Evolutionary conservation across 306 rosid species (phyloP), one percentile per base, ranked within the genome.

Genomic region (Malus orientalis): DNA sequence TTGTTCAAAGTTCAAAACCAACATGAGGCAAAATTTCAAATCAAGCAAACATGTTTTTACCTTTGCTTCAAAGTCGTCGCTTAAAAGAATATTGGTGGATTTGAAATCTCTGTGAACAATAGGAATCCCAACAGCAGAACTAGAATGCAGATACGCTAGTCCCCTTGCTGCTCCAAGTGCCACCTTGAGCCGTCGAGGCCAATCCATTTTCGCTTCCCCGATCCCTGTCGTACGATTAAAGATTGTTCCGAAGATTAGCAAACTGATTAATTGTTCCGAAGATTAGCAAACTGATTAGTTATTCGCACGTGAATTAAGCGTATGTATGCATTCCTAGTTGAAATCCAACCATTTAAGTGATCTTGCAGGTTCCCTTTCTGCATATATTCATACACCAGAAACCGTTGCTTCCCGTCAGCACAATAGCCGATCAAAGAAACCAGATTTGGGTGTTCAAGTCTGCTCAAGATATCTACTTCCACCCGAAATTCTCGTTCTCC

Each of bases 91-190:
- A 69, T 92, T 92, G 70, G 99, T 95, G 55, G 96, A 89, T 86
- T 92, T 92, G 79, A 92, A 89, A 84, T 92, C 97, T 77, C 99
- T 89, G 61, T 95, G 99, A 45, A 95, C 97, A 75, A 95, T 88
- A 11, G 97, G 97, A 73, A 86, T 92, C 53, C 97, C 97, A 78
- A 88, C 89, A 16, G 86, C 84, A 11, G 91, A 78, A 75, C 88
- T 81, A 53, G 96, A 90, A 81, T 95, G 99, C 54, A 90, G 95
- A 86, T 92, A 90, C 59, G 96, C 93, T 32, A 95, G 89, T 38
- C 99, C 99, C 78, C 81, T 92, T 42, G 99, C 97, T 33, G 97
- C 97, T 72, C 97, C 99, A 19, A 90, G 85, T 27, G 99, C 99
- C 79, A 92, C 92, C 79, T 81, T 89, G 36, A 92, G 87, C 82